Base-by-base conservation (phyloP, 805 yeast species). In the Schwanniomyces occidentalis region DNA sequence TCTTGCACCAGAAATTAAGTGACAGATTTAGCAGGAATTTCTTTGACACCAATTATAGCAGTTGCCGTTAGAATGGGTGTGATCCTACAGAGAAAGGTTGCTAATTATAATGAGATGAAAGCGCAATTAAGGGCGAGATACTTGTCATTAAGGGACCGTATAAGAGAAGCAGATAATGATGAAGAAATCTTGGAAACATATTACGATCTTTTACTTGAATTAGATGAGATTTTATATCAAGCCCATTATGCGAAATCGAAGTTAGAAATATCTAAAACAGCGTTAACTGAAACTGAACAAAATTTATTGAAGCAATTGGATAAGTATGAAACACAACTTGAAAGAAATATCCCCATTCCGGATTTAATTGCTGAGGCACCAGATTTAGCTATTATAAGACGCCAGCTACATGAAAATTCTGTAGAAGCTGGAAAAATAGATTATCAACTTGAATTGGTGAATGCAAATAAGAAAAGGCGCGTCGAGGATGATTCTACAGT, bases 341-440 rank as follows among this genome's bases (percentile, higher is more conserved):
- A 56, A 41, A 46, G 44, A 20, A 43, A 41, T 32, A 35, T 60
- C 16, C 56, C 55, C 14, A 34, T 56, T 8, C 48, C 51, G 3
- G 49, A 48, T n/a, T 36, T 61, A 20, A 36, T 41, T 25, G 42
- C 41, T 8, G 44, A 28, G 24, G 41, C 46, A 7, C 59, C 51
- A 6, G 49, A 37, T 15, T 42, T 62, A 27, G 51, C 58, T 5
- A 54, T 53, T n/a, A 39, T 58, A 16, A 46, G 67, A 31, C 46
- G 64, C 13, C 55, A 53, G 26, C 41, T 56, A 12, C 38, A 37
- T 25, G 63, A 59, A 23, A 61, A 52, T 31, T 65, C 67, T 6
- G 37, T 43, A 14, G 63, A 59, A 34, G 67, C 61, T 4, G 65
- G 61, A 2, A 50, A 48, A 32, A 41, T 61, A 5, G 47, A 51